phyloP scores from a whole-genome alignment of 1,139 yeast genomes.

The Pichia sp. region DNA sequence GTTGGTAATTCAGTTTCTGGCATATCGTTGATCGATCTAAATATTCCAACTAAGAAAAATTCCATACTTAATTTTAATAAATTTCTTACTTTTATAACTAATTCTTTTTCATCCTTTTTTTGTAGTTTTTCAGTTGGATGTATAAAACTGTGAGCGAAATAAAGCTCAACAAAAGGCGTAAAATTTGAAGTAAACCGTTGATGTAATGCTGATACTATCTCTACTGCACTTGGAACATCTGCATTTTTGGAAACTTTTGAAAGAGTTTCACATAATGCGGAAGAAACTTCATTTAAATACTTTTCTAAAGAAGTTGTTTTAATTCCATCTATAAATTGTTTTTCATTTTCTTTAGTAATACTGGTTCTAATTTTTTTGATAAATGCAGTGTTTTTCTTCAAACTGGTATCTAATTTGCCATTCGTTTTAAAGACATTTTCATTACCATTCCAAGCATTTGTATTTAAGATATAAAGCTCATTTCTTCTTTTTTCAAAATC shows the following conservation, averaged over 20 bases:
- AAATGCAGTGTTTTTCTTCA: slow-evolving; percentile 80
- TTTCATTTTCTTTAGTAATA: slow-evolving; percentile 42
- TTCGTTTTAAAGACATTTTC: slow-evolving; percentile 25
- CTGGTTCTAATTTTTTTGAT: slow-evolving; percentile 62
- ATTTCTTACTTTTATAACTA: slow-evolving; percentile 42
- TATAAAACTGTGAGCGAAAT: slow-evolving; percentile 34
- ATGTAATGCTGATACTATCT: slow-evolving; percentile 67
- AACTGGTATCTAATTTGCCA: slow-evolving; percentile 57
- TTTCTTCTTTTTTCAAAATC: slow-evolving; percentile 28
- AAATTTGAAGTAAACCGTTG: slow-evolving; percentile 60
- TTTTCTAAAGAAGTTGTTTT: slow-evolving; percentile 61
- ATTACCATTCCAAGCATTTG: slow-evolving; percentile 50
- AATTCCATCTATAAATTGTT: slow-evolving; percentile 54
- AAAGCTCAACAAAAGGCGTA: slow-evolving; percentile 45
- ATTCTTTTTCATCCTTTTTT: slow-evolving; percentile 41
- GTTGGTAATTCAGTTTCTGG: slow-evolving; percentile 35
- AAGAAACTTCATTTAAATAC: slow-evolving; percentile 65
- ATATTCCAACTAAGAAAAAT: slow-evolving; percentile 55
- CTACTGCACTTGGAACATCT: slow-evolving; percentile 61
- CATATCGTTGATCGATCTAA: slow-evolving; percentile 27
- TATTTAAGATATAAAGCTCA: slow-evolving; percentile 39
- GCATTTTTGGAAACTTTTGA: slow-evolving; percentile 46
- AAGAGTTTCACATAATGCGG: slow-evolving; percentile 61
- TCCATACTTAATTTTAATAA: slow-evolving; percentile 56
- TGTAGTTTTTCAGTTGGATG: slow-evolving; percentile 13